These are phyloP conservation scores for Rhynchosporium graminicola DNA, from an alignment of 2,329 filamentous ascomycete genomes.

Conservation along the genomic window DNA sequence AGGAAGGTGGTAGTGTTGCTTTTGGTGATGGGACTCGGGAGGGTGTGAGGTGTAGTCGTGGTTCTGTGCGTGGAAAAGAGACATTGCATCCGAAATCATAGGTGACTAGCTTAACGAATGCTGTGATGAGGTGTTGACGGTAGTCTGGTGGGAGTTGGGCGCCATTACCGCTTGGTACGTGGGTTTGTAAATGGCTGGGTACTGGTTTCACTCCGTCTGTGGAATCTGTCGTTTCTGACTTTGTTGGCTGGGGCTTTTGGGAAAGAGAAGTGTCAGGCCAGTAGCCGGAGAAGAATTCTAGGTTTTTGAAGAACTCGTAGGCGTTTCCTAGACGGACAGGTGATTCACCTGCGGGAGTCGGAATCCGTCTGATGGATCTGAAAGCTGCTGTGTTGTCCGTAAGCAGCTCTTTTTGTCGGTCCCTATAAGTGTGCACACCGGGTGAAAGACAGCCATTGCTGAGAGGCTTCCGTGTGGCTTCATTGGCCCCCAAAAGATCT, in stretches of 20 bases:
- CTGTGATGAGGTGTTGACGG: constrained; percentile 56
- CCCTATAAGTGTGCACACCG: constrained; percentile 58
- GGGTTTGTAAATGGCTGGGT: constrained; percentile 28
- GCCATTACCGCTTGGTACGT: constrained; percentile 51
- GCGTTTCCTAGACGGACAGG: constrained; percentile 60
- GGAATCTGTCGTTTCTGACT: constrained; percentile 6
- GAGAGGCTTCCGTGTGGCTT: constrained; percentile 50
- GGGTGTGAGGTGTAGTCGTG: constrained; percentile 54
- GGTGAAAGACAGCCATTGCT: constrained; percentile 57
- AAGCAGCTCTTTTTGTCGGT: constrained; percentile 59
- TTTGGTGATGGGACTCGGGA: constrained; percentile 21
- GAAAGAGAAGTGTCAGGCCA: constrained; percentile 61
- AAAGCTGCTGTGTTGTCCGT: constrained; percentile 60
- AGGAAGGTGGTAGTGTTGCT: constrained; percentile 40
- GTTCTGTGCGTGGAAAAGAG: constrained; percentile 56
- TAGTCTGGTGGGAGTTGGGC: constrained; percentile 59
- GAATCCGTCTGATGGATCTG: constrained; percentile 60
- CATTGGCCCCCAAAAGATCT: constrained; percentile 45
- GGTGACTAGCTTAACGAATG: constrained; percentile 64
- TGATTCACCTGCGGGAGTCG: constrained; percentile 53
- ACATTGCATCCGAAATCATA: constrained; percentile 69
- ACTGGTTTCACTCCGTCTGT: constrained; percentile 26
- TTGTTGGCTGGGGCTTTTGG: constrained; percentile 16
- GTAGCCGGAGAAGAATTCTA: constrained; percentile 59
- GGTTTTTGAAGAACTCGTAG: constrained; percentile 65